Evolutionary conservation across 2,329 filamentous ascomycete genomes (phyloP), one percentile per base, ranked within the genome.

Genomic region (Niveomyces coronatus): DNA sequence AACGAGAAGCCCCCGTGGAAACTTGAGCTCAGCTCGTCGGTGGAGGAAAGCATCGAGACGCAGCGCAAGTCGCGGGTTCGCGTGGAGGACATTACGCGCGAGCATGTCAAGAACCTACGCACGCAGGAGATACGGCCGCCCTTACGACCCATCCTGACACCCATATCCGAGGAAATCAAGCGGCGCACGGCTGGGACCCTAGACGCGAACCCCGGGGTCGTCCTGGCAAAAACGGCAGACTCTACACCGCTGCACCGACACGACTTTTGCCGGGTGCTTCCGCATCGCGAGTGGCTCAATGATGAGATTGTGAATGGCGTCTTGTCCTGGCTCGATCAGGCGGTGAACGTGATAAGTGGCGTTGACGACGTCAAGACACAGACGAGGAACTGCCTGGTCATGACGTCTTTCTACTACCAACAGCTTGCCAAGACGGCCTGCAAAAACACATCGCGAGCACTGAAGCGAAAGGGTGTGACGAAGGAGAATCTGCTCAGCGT

Each of bases 271-370:
- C 79, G 70, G 32, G 58, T 87, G 7, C 64, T 80, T 13, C 63
- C 64, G 14, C 55, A 62, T 8, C 65, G 58, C 1, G 65, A 65
- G 19, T 89, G 83, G 83, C 68, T 89, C 6, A 87, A 88, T 45
- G 84, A 88, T 53, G 79, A 84, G 47, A 74, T 82, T 35, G 74
- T 89, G 48, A 84, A 85, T 48, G 73, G 74, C 11, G 74, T 74
- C 33, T 65, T 86, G 18, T 58, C 68, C 19, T 71, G 75, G 51
- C 60, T 86, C 11, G 75, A 78, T 33, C 63, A 67, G 13, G 68
- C 68, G 35, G 60, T 78, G 49, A 81, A 82, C 51, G 59, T 66
- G 41, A 60, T 68, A 22, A 68, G 67, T 19, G 76, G 76, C 18
- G 67, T 68, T 38, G 63, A 61, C 35, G 63, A 68, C 45, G 49